Evolutionary conservation across 768 basidiomycete species (phyloP).

Genomic region (Boletus eberwhitei): DNA sequence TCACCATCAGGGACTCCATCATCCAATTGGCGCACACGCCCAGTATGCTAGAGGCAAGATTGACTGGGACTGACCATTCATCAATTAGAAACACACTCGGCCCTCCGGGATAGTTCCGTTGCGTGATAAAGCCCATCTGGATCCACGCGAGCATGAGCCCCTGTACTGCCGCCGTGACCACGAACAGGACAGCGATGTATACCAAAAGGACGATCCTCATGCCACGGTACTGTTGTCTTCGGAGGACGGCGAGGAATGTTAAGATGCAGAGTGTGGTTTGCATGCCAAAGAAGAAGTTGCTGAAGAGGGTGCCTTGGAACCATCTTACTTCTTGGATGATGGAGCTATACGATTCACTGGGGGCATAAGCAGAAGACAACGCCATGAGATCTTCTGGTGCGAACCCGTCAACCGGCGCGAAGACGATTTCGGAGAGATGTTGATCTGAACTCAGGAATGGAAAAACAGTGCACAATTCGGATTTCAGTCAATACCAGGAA

Average conservation of each 20-base stretch:
- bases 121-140: conserved; percentile 26
- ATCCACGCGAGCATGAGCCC: conserved; percentile 14
- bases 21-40: not conserved
- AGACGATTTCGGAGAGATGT: not conserved
- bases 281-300: conserved; percentile 12
- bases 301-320: conserved; percentile 10
- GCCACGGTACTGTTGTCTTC: not conserved
- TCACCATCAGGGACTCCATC: no score
- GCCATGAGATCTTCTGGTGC: not conserved
- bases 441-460: not conserved
- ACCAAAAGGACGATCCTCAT: not conserved
- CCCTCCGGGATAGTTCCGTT: conserved; percentile 29
- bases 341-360: not conserved
- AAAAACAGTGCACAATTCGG: not conserved
- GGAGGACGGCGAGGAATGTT: conserved; percentile 1
- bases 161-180: conserved; percentile 16
- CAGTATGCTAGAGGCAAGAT: not conserved
- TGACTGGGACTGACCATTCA: conserved; percentile 8
- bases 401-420: not conserved
- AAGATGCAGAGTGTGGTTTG: conserved; percentile 2
- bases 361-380: not conserved
- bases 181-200: conserved; percentile 1
- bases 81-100: conserved; percentile 20
- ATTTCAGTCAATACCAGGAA: not conserved
- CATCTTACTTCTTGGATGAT: conserved; percentile 10